Conservation (phyloP, 805 yeast species). For the Zygotorulaspora florentina region DNA sequence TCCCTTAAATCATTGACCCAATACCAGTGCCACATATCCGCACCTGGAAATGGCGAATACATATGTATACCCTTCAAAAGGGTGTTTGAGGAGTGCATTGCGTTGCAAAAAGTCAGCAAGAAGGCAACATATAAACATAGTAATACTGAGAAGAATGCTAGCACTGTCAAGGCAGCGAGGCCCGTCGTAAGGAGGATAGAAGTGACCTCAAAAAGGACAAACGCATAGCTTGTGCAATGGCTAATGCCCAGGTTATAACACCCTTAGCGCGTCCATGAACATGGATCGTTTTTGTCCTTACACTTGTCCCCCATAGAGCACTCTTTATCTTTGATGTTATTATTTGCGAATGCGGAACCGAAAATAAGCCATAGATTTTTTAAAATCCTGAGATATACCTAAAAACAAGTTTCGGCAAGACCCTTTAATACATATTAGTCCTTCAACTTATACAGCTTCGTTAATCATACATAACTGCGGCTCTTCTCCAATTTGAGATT, state of each 20-base stretch:
- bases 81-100: constrained; percentile 41
- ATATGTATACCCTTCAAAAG: constrained; percentile 48
- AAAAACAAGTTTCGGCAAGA: no score
- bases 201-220: constrained; percentile 5
- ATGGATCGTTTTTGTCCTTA: neutral
- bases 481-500: no score
- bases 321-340: neutral
- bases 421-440: no score
- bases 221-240: neutral
- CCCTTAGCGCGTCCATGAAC: no score
- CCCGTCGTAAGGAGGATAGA: constrained; percentile 10
- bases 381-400: no score
- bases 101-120: neutral
- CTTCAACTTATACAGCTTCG: no score
- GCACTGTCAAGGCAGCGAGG: constrained; percentile 37
- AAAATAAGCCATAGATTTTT: neutral
- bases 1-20: constrained; percentile 42
- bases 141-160: neutral
- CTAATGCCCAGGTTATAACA: no score
- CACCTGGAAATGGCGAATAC: constrained; percentile 34
- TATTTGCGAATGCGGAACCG: constrained; percentile 1
- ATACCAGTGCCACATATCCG: constrained; percentile 44
- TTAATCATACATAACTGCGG: no score
- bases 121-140: neutral
- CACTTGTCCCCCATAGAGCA: no score